Base-by-base conservation (phyloP, 2,329 filamentous ascomycete species). In the Monosporascus ibericus region DNA sequence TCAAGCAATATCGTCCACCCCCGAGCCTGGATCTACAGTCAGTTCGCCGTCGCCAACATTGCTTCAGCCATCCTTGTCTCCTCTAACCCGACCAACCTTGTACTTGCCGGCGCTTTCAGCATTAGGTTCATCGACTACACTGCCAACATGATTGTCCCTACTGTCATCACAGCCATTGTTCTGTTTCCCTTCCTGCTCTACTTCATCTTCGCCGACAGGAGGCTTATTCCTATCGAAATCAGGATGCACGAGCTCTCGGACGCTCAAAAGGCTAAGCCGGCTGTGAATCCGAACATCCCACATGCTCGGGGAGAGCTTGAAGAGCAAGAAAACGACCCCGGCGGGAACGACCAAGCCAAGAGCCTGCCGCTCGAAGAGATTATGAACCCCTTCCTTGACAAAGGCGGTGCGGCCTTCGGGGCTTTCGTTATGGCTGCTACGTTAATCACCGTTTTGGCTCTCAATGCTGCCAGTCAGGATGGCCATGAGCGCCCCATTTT, bases 81-180 rank as follows among this genome's bases (percentile, higher is more conserved):
- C 0, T 90, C 86, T 0, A 90, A 90, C 54, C 87, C 87, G 0
- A 90, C 87, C 2, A 90, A 90, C 51, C 76, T 90, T 7, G 86
- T 90, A 0, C 76, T 90, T 0, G 85, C 86, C 0, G 86, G 86
- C 4, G 87, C 87, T 2, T 90, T 90, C 62, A 62, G 79, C 3
- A 85, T 90, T 70, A 85, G 79, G 48, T 90, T 90, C 65, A 81
- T 90, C 62, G 75, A 80, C 40, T 90, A 90, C 62, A 89, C 86
- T 0, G 86, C 84, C n/a, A 88, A 90, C 63, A 87, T 90, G 78
- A 85, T 90, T 18, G 84, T 90, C 0, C 87, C 87, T 0, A 84
- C 87, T 1, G 69, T 88, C 22, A 71, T 79, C n/a, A 90, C 87
- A 0, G 85, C 78, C 2, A 73, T 89, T 17, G 69, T 88, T 0